Conservation (phyloP, 106 monocot genomes). For the Allium sativum region DNA sequence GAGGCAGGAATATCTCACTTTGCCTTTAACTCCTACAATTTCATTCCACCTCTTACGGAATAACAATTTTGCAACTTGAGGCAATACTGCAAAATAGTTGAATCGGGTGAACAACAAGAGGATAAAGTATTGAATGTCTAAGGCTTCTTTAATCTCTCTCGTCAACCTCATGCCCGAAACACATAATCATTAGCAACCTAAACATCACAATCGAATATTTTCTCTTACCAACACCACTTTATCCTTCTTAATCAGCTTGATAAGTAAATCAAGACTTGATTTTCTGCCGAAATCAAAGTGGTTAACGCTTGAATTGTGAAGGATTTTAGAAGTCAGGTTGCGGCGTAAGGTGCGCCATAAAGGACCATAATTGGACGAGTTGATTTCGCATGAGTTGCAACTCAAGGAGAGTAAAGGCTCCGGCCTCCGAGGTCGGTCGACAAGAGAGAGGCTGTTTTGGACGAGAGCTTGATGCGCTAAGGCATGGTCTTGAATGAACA, state of each 20-base stretch:
- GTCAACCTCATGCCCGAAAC: conserved; percentile 17
- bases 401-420: neutral
- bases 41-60: conserved; percentile 15
- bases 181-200: conserved; percentile 15
- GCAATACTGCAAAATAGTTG: conserved; percentile 8
- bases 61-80: conserved; percentile 2
- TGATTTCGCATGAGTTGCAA: conserved; percentile 5
- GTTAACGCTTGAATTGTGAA: conserved; percentile 7
- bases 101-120: neutral
- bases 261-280: no score
- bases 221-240: neutral
- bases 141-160: conserved; percentile 1
- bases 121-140: neutral
- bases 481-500: conserved; percentile 19
- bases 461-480: conserved; percentile 19
- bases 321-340: conserved; percentile 13
- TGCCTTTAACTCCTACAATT: conserved; percentile 7
- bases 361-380: conserved; percentile 13
- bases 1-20: conserved; percentile 15
- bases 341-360: conserved; percentile 22
- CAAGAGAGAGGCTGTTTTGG: conserved; percentile 5
- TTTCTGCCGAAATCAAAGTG: neutral
- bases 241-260: no score
- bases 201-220: conserved; percentile 6
- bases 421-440: conserved; percentile 9